phyloP scores from a whole-genome alignment of 78 protist genomes.

The Dictyostelium capitatum region DNA sequence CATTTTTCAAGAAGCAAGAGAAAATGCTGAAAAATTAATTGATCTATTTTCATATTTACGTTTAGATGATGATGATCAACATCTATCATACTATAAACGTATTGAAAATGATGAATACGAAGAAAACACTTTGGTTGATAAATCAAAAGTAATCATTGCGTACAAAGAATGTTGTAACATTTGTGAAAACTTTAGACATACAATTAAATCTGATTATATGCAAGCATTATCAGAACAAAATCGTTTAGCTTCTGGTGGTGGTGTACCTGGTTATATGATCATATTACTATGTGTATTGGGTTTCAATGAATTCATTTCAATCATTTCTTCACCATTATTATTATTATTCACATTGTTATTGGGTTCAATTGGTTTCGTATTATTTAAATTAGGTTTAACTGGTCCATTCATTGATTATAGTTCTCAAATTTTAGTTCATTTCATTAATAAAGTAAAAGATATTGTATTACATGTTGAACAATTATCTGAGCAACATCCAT shows the following conservation, averaged over 20 bases:
- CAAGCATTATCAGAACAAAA: conserved; percentile 65
- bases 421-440: conserved; percentile 38
- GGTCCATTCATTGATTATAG: conserved; percentile 65
- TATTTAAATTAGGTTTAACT: conserved; percentile 44
- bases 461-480: conserved; percentile 59
- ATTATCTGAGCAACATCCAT: conserved; percentile 13
- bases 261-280: conserved; percentile 66
- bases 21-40: conserved; percentile 70
- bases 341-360: conserved; percentile 58
- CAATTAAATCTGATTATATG: conserved; percentile 57
- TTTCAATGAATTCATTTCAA: conserved; percentile 81
- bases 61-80: conserved; percentile 60
- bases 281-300: conserved; percentile 78
- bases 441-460: conserved; percentile 52
- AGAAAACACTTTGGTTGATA: conserved; percentile 26
- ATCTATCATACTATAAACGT: conserved; percentile 13
- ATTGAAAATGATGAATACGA: not conserved
- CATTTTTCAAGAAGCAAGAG: conserved; percentile 58
- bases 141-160: conserved; percentile 13
- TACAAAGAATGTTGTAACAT: conserved; percentile 26
- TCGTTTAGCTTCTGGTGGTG: conserved; percentile 7
- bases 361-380: conserved; percentile 52
- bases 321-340: conserved; percentile 69
- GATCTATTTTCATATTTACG: conserved; percentile 62
- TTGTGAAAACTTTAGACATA: conserved; percentile 43